These are phyloP conservation scores for Lactuca saligna DNA, from an alignment of 129 eudicot genomes.

Conservation along the genomic window DNA sequence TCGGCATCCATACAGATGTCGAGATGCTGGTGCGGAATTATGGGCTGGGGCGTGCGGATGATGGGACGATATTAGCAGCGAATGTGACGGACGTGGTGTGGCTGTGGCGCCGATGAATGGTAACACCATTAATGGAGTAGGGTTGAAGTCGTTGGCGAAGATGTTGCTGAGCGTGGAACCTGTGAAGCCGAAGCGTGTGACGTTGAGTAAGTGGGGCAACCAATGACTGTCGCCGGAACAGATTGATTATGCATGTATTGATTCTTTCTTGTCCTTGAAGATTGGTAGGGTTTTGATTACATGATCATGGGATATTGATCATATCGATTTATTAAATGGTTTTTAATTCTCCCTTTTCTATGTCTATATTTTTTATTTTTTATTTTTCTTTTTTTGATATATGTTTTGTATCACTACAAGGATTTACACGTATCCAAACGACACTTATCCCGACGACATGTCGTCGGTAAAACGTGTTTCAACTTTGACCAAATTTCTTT, in stretches of 20 bases:
- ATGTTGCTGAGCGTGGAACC: background rate
- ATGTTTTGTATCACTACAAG: too few relatives aligned
- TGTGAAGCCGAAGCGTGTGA: background rate
- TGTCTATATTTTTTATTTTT: too few relatives aligned
- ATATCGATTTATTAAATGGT: too few relatives aligned
- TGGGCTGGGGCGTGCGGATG: background rate
- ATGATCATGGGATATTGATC: too few relatives aligned
- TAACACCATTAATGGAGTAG: background rate
- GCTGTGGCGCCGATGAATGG: background rate
- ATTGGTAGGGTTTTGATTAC: slow-evolving; percentile 7
- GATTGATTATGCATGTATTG: slow-evolving; percentile 4
- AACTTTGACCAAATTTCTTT: too few relatives aligned
- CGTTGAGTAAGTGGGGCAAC: background rate
- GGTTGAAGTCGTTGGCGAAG: background rate
- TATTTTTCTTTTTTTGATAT: too few relatives aligned
- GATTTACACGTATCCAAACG: too few relatives aligned
- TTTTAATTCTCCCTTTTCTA: too few relatives aligned
- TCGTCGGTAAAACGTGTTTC: too few relatives aligned
- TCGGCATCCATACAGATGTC: background rate
- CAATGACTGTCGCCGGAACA: background rate
- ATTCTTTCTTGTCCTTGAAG: slow-evolving; percentile 1
- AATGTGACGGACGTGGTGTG: background rate
- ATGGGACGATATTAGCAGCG: background rate
- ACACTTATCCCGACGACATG: too few relatives aligned
- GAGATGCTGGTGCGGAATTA: background rate